These are phyloP conservation scores for Gryganskiella cystojenkinii DNA, from an alignment of 192 early-diverging fungal species.

Conservation along the genomic window DNA sequence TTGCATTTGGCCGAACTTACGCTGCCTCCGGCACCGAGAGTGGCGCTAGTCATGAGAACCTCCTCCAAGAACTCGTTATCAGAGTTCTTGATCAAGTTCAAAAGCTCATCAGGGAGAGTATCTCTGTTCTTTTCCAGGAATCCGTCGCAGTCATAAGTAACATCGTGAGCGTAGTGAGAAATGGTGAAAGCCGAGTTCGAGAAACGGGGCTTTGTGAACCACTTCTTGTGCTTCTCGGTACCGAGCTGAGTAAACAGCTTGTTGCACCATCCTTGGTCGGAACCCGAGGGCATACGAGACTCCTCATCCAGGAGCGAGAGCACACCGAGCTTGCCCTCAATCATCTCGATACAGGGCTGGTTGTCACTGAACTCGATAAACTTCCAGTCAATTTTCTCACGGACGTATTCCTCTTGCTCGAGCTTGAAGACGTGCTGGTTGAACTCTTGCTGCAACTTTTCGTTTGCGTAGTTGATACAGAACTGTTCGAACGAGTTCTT, in stretches of 20 bases:
- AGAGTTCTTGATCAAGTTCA: constrained; percentile 80
- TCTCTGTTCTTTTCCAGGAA: constrained; percentile 99
- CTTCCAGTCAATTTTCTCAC: constrained; percentile 97
- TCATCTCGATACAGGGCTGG: constrained; percentile 98
- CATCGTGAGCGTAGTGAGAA: constrained; percentile 95
- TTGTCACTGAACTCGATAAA: constrained; percentile 99
- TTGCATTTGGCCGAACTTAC: constrained; percentile 28
- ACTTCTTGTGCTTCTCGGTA: constrained; percentile 69
- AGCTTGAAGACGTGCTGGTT: constrained; percentile 99
- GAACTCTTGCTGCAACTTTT: constrained; percentile 99
- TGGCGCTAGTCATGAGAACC: constrained; percentile 72
- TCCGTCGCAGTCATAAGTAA: constrained; percentile 92
- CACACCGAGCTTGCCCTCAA: constrained; percentile 95
- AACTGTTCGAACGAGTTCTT: constrained; percentile 99
- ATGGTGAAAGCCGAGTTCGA: constrained; percentile 90
- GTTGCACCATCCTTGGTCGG: constrained; percentile 85
- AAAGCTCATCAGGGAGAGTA: constrained; percentile 93
- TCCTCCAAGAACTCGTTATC: constrained; percentile 86
- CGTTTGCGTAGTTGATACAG: constrained; percentile 97
- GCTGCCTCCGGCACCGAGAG: constrained; percentile 54
- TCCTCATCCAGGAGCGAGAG: constrained; percentile 95
- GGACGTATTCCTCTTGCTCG: constrained; percentile 98
- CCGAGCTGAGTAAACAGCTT: constrained; percentile 92
- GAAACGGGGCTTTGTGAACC: constrained; percentile 94
- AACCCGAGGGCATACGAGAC: constrained; percentile 83